phyloP scores from a whole-genome alignment of 208 protist genomes.

The Leptomonas pyrrhocoris region DNA sequence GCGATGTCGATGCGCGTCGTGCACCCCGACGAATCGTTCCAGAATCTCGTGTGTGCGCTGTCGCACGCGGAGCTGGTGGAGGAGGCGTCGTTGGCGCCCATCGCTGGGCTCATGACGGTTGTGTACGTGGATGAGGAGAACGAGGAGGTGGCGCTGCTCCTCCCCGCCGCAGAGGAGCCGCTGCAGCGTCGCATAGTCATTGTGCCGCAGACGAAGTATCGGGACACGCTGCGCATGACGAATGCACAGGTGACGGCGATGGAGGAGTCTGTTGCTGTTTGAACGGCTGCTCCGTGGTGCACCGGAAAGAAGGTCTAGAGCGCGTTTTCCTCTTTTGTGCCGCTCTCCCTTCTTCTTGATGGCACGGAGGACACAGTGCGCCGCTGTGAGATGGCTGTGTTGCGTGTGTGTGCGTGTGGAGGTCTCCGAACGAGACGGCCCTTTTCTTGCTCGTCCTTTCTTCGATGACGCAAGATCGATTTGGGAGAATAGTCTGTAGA shows the following conservation, averaged over 20 bases:
- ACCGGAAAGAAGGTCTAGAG: background rate
- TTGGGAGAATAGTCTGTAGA: no score
- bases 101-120: slow-evolving; percentile 70
- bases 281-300: slow-evolving; percentile 1
- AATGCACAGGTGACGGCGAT: slow-evolving; percentile 47
- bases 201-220: slow-evolving; percentile 43
- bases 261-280: slow-evolving; percentile 66
- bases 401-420: background rate
- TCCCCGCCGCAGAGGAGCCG: slow-evolving; percentile 57
- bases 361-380: no score
- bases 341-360: no score
- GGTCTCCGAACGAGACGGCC: background rate
- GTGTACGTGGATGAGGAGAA: slow-evolving; percentile 71
- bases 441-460: background rate
- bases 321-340: background rate
- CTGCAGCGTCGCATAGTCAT: slow-evolving; percentile 73
- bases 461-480: background rate
- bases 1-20: slow-evolving; percentile 39
- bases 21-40: slow-evolving; percentile 24
- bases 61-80: slow-evolving; percentile 81
- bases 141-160: slow-evolving; percentile 72
- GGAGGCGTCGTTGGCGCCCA: slow-evolving; percentile 75
- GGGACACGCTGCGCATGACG: slow-evolving; percentile 51
- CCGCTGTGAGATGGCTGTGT: background rate
- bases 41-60: slow-evolving; percentile 67